phyloP scores from a whole-genome alignment of 352 stramenopile species.

The Phytophthora pisi region DNA sequence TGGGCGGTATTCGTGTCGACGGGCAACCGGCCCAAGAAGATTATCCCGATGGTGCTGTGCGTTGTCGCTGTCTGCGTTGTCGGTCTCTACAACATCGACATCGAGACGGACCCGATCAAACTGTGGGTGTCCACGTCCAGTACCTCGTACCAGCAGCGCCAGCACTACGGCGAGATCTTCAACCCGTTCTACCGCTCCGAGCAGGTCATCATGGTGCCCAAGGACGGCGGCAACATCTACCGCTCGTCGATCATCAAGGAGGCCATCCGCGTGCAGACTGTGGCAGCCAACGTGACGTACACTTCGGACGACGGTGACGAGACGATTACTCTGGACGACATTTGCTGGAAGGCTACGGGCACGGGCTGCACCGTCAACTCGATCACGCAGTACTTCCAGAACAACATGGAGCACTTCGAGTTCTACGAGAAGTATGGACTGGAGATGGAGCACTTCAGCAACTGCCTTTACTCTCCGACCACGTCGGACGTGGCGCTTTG shows the following conservation, averaged over 20 bases:
- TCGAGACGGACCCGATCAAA: constrained; percentile 70
- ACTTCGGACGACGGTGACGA: constrained; percentile 29
- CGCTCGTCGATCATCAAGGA: constrained; percentile 58
- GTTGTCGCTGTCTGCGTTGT: constrained; percentile 42
- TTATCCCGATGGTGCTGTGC: constrained; percentile 45
- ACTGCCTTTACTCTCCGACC: constrained; percentile 61
- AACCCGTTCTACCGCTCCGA: constrained; percentile 78
- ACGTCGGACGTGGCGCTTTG: constrained; percentile 59
- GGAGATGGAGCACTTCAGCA: constrained; percentile 60
- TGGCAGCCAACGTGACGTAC: constrained; percentile 47
- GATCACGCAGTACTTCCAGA: constrained; percentile 75
- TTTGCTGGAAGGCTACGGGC: constrained; percentile 74
- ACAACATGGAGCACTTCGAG: constrained; percentile 63
- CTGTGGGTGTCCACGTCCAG: constrained; percentile 68
- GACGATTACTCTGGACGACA: constrained; percentile 48
- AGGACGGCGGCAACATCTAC: constrained; percentile 63
- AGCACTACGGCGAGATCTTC: constrained; percentile 69
- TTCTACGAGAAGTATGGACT: constrained; percentile 59
- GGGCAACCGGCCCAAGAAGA: constrained; percentile 43
- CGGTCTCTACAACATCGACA: constrained; percentile 51
- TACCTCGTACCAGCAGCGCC: constrained; percentile 57
- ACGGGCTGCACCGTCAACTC: constrained; percentile 62
- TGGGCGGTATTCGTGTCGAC: constrained; percentile 53
- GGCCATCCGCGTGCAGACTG: constrained; percentile 54
- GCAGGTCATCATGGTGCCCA: constrained; percentile 68